These are phyloP conservation scores for Metarhizium album DNA, from an alignment of 2,329 filamentous ascomycete genomes.

Conservation along the genomic window DNA sequence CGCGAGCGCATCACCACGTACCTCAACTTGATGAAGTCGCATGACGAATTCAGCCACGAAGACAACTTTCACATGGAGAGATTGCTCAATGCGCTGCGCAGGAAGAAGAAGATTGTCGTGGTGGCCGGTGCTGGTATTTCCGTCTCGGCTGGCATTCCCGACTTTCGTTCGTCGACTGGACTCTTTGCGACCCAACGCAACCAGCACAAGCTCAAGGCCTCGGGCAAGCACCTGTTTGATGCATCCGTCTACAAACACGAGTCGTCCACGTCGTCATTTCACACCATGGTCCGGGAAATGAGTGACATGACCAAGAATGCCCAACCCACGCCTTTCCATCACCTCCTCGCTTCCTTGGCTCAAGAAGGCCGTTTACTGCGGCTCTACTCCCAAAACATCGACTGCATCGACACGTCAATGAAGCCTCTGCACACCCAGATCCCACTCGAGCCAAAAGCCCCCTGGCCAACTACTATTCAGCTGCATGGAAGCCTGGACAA, in stretches of 20 bases:
- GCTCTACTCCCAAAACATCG: constrained; percentile 93
- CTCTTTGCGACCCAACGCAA: constrained; percentile 77
- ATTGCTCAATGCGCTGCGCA: constrained; percentile 64
- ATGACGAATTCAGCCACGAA: constrained; percentile 35
- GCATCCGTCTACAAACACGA: constrained; percentile 95
- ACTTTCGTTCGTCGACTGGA: constrained; percentile 86
- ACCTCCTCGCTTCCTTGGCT: constrained; percentile 82
- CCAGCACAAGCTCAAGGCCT: constrained; percentile 79
- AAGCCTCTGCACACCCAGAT: constrained; percentile 69
- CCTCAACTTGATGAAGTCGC: constrained; percentile 54
- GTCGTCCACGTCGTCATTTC: constrained; percentile 78
- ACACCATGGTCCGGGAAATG: constrained; percentile 89
- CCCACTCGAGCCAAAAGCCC: constrained; percentile 70
- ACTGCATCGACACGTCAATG: constrained; percentile 83
- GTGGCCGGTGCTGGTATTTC: constrained; percentile 96
- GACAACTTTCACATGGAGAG: constrained; percentile 51
- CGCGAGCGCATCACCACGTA: constrained; percentile 68
- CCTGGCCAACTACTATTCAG: constrained; percentile 90
- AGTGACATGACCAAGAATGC: constrained; percentile 68
- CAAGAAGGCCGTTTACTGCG: constrained; percentile 78
- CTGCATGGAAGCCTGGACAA: constrained; percentile 88
- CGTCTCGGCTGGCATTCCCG: constrained; percentile 90
- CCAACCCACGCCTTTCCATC: constrained; percentile 80
- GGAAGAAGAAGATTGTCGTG: constrained; percentile 93
- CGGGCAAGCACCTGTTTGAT: constrained; percentile 92